Conservation (phyloP, 2,329 filamentous ascomycete genomes). For the Talaromyces sp. region DNA sequence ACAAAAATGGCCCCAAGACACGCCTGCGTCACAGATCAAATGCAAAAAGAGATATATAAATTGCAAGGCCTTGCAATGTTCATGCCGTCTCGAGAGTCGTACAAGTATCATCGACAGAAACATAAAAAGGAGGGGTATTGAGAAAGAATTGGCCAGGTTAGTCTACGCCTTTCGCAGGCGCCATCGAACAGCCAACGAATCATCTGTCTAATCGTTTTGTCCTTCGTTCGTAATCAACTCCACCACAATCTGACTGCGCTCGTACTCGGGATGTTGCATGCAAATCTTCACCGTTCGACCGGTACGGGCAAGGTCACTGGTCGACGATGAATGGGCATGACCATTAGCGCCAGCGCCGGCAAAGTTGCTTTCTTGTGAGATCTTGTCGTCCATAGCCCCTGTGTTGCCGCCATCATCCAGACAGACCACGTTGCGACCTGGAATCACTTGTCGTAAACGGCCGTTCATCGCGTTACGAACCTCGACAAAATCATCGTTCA, state of each 20-base stretch:
- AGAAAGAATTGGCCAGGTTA: background rate
- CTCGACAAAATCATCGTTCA: conserved; percentile 95
- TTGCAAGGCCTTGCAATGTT: background rate
- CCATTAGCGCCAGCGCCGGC: conserved; percentile 31
- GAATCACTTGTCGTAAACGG: conserved; percentile 86
- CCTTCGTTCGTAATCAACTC: conserved; percentile 92
- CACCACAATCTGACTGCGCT: conserved; percentile 80
- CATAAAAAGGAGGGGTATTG: background rate
- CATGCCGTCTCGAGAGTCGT: background rate
- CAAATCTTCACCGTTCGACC: conserved; percentile 84
- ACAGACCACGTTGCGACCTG: conserved; percentile 82
- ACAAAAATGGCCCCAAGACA: background rate
- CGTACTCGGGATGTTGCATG: conserved; percentile 87
- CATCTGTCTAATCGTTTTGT: conserved; percentile 51
- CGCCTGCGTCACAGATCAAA: conserved; percentile 2
- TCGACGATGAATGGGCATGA: conserved; percentile 16
- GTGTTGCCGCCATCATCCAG: conserved; percentile 69
- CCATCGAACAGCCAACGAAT: background rate
- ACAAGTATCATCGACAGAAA: background rate
- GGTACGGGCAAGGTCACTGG: conserved; percentile 32
- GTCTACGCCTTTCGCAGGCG: background rate
- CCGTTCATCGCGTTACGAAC: conserved; percentile 96
- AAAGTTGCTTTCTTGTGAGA: conserved; percentile 15
- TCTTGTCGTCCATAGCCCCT: background rate
- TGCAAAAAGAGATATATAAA: background rate